Evolutionary conservation across 805 yeast species (phyloP), one percentile per base, ranked within the genome.

Genomic region (Wickerhamiella parazyma): DNA sequence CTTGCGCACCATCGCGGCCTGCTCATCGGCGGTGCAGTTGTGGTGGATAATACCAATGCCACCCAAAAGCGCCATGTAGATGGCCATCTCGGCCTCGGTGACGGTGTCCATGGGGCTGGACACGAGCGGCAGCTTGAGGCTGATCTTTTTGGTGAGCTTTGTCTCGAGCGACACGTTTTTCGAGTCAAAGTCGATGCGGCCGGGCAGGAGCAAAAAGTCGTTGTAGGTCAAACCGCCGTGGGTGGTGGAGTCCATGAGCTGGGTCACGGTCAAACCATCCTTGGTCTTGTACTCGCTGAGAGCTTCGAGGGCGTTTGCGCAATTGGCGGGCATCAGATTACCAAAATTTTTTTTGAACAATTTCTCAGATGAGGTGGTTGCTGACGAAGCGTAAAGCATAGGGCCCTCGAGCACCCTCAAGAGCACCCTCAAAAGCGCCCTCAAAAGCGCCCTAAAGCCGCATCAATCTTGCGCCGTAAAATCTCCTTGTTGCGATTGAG

Each of bases 91-190:
- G 50, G 86, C 69, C 72, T 91, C 98, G 46, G 98, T 91, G 53
- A 91, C 98, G 40, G 98, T 91, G 69, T 91, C 98, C 98, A 91
- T 91, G 55, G 98, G 98, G 58, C 97, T 85, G 17, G 97, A 89
- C 48, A 91, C 89, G 54, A 91, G 85, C 46, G 98, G 98, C 38
- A 95, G 71, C 71, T 81, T 86, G 66, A 91, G 72, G 45, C 91
- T 66, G 71, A 91, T 91, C 60, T 80, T 81, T 71, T 81, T 87
- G 60, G 98, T 89, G 65, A 91, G 71, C 65, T 75, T 81, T 51
- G 95, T 73, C 55, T 87, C 95, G 62, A 89, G 71, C 40, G 69
- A 66, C 48, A 91, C 96, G 18, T 55, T 67, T 42, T 79, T 71
- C 24, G 96, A 75, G 49, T 95, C 83, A 70, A 87, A 87, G 57